phyloP scores from a whole-genome alignment of 1,284 basidiomycete genomes.

The Microbotryum lychnidis-dioicae region DNA sequence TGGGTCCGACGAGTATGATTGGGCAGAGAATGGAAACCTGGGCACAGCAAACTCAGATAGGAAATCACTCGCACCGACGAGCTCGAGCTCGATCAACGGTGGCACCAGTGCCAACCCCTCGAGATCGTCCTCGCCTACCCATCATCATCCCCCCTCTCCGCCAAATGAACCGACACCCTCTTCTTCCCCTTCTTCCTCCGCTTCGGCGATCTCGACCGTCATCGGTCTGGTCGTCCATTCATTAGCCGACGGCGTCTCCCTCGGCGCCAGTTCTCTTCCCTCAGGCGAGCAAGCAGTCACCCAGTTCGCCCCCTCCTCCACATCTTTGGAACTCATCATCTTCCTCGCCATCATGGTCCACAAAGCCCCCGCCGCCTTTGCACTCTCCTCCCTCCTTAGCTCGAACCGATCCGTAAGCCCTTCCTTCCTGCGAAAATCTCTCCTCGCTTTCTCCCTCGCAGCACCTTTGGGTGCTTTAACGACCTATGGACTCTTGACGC shows the following conservation, averaged over 20 bases:
- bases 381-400: slow-evolving; percentile 27
- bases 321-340: slow-evolving; percentile 61
- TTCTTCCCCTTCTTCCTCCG: too few relatives aligned
- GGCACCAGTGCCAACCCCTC: slow-evolving; percentile 39
- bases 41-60: too few relatives aligned
- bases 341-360: slow-evolving; percentile 82
- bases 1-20: too few relatives aligned
- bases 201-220: slow-evolving; percentile 56
- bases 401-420: slow-evolving; percentile 10
- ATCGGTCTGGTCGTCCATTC: slow-evolving; percentile 77
- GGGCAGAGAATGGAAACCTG: too few relatives aligned
- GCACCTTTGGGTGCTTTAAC: slow-evolving; percentile 30
- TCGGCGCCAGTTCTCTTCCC: slow-evolving; percentile 55
- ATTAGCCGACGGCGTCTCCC: slow-evolving; percentile 77
- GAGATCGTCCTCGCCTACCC: slow-evolving; percentile 3
- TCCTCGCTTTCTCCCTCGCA: slow-evolving; percentile 28
- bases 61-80: not conserved
- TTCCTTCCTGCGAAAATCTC: slow-evolving; percentile 14
- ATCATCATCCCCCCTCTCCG: slow-evolving; percentile 1
- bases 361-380: slow-evolving; percentile 50
- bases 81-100: slow-evolving; percentile 40
- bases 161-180: too few relatives aligned
- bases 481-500: slow-evolving; percentile 19
- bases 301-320: slow-evolving; percentile 5
- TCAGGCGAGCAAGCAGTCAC: slow-evolving; percentile 1